These are phyloP conservation scores for Scytalidium lignicola DNA, from an alignment of 2,329 filamentous ascomycete species.

Conservation along the genomic window DNA sequence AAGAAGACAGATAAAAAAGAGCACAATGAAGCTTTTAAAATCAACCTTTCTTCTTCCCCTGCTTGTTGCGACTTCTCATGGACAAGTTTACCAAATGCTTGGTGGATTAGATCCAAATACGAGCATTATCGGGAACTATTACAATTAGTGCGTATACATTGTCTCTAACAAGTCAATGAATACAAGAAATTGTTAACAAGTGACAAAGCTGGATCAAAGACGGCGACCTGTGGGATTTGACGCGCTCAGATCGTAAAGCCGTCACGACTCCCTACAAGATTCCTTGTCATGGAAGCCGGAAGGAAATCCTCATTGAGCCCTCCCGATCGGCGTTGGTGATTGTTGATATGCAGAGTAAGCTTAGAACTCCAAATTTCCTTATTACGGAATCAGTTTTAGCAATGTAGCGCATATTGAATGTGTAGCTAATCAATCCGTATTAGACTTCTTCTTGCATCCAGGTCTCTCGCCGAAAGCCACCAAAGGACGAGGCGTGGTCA, in stretches of 20 bases:
- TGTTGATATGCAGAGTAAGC: conserved; percentile 25
- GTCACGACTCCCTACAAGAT: conserved; percentile 25
- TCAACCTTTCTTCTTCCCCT: background rate
- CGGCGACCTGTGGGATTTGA: conserved; percentile 27
- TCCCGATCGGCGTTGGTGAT: conserved; percentile 21
- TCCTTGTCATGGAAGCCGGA: conserved; percentile 20
- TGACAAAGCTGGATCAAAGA: conserved; percentile 12
- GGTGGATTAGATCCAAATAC: conserved; percentile 6
- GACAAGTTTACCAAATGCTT: background rate
- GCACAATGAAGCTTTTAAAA: background rate
- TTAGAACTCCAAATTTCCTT: too few species aligned
- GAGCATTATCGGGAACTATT: conserved; percentile 25
- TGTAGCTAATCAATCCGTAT: background rate
- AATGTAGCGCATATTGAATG: too few species aligned
- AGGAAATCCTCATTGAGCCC: conserved; percentile 22
- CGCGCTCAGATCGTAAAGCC: conserved; percentile 22
- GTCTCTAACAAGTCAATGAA: background rate
- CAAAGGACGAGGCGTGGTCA: conserved; percentile 18
- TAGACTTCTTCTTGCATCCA: conserved; percentile 26
- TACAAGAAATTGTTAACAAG: background rate
- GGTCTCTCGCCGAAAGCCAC: conserved; percentile 19
- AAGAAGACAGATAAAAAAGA: too few species aligned
- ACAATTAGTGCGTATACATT: conserved; percentile 30
- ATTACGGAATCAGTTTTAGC: too few species aligned
- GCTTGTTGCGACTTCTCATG: background rate